Conservation (phyloP, 768 basidiomycete species). For the Auriscalpium vulgare region DNA sequence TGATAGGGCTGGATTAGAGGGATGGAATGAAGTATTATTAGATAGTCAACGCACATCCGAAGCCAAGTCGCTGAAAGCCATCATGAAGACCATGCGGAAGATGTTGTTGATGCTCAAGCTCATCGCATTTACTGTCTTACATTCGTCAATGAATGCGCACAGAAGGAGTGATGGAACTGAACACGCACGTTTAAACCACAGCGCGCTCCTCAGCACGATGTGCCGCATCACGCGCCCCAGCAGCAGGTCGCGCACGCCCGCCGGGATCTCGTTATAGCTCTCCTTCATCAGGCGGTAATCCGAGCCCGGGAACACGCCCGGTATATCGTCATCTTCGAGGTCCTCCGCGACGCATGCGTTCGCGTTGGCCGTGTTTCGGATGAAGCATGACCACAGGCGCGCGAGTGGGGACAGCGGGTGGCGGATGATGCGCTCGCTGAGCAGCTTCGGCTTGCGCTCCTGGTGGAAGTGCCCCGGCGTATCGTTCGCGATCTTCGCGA, state of each 20-base stretch:
- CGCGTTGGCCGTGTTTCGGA: conserved; percentile 8
- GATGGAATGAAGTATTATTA: background rate
- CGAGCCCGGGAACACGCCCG: conserved; percentile 2
- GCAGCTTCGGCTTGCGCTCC: conserved; percentile 1
- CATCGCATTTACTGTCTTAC: conserved; percentile 8
- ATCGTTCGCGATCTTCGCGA: conserved; percentile 3
- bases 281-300: conserved; percentile 3
- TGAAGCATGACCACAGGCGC: conserved; percentile 8
- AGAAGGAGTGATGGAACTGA: too few species aligned
- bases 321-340: conserved; percentile 3
- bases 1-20: background rate
- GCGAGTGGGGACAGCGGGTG: conserved; percentile 14
- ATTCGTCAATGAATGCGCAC: background rate
- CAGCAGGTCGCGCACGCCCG: conserved; percentile 7
- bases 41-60: conserved; percentile 5
- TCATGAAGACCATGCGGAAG: conserved; percentile 3
- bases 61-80: background rate
- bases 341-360: conserved; percentile 4
- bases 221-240: conserved; percentile 7
- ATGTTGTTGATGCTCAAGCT: conserved; percentile 1
- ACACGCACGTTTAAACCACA: conserved; percentile 10
- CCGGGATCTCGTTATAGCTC: conserved; percentile 9
- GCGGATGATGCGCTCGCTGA: conserved; percentile 10
- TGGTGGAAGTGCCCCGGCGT: conserved; percentile 1
- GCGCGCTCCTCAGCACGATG: conserved; percentile 4